A percentile compares a stretch with the other conserved stretches of the same genome.
These are phyloP conservation scores for Phytophthora cryptogea DNA, from an alignment of 352 stramenopile genomes.

Conservation along the genomic window DNA sequence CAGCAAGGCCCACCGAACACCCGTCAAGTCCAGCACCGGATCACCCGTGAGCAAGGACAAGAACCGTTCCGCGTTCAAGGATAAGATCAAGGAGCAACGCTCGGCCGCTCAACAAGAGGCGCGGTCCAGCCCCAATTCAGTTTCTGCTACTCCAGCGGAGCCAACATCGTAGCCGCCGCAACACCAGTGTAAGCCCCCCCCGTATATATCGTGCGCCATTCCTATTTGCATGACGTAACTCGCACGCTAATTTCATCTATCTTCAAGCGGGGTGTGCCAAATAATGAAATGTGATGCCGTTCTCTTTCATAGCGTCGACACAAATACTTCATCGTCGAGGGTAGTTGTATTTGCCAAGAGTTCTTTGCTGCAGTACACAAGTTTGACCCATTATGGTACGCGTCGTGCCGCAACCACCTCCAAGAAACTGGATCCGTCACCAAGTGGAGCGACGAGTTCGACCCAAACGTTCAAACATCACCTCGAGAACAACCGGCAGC, in stretches of 20 bases:
- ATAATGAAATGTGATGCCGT: constrained; percentile 27
- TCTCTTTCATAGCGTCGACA: constrained; percentile 19
- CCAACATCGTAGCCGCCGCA: constrained; percentile 12
- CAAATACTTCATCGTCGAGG: constrained; percentile 2
- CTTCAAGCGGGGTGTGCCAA: constrained; percentile 11
- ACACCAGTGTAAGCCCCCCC: constrained; percentile 5
- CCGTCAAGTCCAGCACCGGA: constrained; percentile 33
- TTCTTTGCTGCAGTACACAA: background rate
- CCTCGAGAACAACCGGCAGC: constrained; percentile 8
- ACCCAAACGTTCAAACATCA: constrained; percentile 10
- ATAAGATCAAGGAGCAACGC: constrained; percentile 44
- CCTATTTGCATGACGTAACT: constrained; percentile 28
- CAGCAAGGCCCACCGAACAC: constrained; percentile 29
- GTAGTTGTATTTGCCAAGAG: background rate
- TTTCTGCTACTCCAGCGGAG: constrained; percentile 2
- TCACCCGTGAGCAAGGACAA: constrained; percentile 34
- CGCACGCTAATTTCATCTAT: constrained; percentile 14
- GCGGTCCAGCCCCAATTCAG: constrained; percentile 1
- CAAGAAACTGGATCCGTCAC: constrained; percentile 22
- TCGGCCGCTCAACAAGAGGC: constrained; percentile 13
- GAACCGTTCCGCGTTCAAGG: constrained; percentile 41
- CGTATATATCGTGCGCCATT: constrained; percentile 31
- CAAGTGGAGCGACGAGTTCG: constrained; percentile 12
- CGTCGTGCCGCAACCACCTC: background rate
- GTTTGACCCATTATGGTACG: background rate